These are phyloP conservation scores for Fraxinus quadrangulata DNA, from an alignment of 257 asterid genomes.

Conservation along the genomic window DNA sequence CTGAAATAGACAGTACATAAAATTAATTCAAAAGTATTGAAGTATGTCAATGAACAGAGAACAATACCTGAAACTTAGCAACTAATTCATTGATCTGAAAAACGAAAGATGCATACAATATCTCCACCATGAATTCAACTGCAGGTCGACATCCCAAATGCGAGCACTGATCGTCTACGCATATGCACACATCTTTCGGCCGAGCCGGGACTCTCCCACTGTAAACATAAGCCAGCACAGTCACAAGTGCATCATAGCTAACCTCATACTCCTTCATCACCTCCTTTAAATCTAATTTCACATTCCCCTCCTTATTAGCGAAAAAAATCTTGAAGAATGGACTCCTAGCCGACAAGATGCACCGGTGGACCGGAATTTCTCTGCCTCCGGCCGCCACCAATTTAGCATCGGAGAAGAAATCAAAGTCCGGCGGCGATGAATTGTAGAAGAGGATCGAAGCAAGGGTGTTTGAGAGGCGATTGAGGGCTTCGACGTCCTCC, in stretches of 20 bases:
- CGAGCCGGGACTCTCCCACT: constrained; percentile 64
- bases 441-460: constrained; percentile 60
- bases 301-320: constrained; percentile 35
- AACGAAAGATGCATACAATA: constrained; percentile 64
- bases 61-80: constrained; percentile 67
- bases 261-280: constrained; percentile 68
- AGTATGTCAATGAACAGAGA: neutral
- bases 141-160: constrained; percentile 89
- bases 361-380: constrained; percentile 83
- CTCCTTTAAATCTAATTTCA: constrained; percentile 64
- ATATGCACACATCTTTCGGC: constrained; percentile 65
- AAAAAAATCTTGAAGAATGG: constrained; percentile 61
- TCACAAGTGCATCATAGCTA: constrained; percentile 67
- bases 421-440: constrained; percentile 55
- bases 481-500: constrained; percentile 46
- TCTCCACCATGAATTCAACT: constrained; percentile 63
- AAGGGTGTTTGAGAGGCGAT: constrained; percentile 65
- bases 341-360: constrained; percentile 80
- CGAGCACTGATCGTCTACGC: constrained; percentile 81
- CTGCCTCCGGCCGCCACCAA: constrained; percentile 52
- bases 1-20: neutral
- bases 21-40: neutral
- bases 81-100: constrained; percentile 73
- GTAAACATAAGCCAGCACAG: constrained; percentile 70
- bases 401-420: constrained; percentile 79